Evolutionary conservation across 192 early-diverging fungal genomes (phyloP).

Genomic region (Coemansia sp.): DNA sequence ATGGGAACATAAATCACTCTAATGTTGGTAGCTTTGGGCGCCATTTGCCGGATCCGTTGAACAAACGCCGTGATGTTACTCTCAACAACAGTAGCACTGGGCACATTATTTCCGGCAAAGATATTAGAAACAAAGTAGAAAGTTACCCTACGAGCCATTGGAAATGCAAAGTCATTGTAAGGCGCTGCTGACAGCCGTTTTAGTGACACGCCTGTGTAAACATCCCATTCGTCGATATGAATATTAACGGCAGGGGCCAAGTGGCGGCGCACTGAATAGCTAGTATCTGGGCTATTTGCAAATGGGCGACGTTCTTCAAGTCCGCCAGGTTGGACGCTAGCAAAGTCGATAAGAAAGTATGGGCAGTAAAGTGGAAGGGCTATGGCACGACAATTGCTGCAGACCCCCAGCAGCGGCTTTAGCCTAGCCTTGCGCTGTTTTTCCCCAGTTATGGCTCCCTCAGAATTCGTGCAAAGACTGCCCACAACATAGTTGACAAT

Average conservation of each 20-base stretch:
- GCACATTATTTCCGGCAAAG: too few relatives aligned
- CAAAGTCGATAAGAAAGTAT: too few relatives aligned
- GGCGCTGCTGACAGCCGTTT: neutral
- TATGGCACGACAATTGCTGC: too few relatives aligned
- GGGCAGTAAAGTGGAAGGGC: too few relatives aligned
- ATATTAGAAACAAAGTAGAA: neutral
- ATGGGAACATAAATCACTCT: neutral
- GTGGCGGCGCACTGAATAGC: neutral
- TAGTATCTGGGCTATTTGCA: neutral
- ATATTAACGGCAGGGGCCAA: neutral
- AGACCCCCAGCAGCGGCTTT: too few relatives aligned
- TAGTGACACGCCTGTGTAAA: neutral
- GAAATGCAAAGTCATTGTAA: neutral
- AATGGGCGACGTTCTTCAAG: neutral
- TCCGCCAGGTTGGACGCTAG: too few relatives aligned
- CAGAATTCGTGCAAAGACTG: too few relatives aligned
- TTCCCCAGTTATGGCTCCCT: too few relatives aligned
- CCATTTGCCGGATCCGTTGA: neutral
- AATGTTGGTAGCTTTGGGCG: neutral
- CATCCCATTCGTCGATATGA: neutral
- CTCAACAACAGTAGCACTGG: neutral
- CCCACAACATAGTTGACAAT: too few relatives aligned
- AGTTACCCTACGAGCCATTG: neutral
- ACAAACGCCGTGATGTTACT: neutral
- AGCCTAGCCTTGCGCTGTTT: too few relatives aligned